phyloP scores from a whole-genome alignment of 2,329 filamentous ascomycete species.

The Calcarisporium arbuscula region DNA sequence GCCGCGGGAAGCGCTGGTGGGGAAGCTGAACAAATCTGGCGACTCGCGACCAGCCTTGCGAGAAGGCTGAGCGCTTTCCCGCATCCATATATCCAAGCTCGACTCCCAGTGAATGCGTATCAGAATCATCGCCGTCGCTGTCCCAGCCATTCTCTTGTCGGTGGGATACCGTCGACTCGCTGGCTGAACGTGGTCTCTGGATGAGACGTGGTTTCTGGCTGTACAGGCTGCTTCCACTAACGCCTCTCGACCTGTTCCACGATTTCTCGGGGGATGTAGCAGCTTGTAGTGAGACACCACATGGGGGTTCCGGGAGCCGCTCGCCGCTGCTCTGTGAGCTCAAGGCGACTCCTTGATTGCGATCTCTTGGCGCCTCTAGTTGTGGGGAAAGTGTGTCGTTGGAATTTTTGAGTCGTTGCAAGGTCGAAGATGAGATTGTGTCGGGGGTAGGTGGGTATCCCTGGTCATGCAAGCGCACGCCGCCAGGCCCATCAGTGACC shows the following conservation, averaged over 20 bases:
- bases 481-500: constrained; percentile 37
- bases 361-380: constrained; percentile 20
- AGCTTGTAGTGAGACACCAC: not conserved
- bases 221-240: constrained; percentile 14
- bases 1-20: constrained; percentile 25
- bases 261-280: not conserved
- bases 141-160: constrained; percentile 36
- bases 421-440: constrained; percentile 50
- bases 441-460: constrained; percentile 52
- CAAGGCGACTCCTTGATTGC: constrained; percentile 23
- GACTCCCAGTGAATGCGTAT: constrained; percentile 38
- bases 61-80: constrained; percentile 40
- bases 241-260: constrained; percentile 7
- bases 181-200: constrained; percentile 39
- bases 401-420: constrained; percentile 44
- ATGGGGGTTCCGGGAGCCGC: constrained; percentile 9
- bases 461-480: constrained; percentile 34
- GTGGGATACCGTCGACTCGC: constrained; percentile 37
- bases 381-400: constrained; percentile 38
- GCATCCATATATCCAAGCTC: constrained; percentile 53
- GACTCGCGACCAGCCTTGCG: constrained; percentile 27
- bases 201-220: constrained; percentile 17
- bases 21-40: constrained; percentile 51
- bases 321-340: constrained; percentile 11
- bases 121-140: constrained; percentile 34